Percentiles rank a stretch among this genome's conserved stretches.
Conservation (phyloP, 495 filamentous ascomycete genomes). For the Oidiodendron maius region DNA sequence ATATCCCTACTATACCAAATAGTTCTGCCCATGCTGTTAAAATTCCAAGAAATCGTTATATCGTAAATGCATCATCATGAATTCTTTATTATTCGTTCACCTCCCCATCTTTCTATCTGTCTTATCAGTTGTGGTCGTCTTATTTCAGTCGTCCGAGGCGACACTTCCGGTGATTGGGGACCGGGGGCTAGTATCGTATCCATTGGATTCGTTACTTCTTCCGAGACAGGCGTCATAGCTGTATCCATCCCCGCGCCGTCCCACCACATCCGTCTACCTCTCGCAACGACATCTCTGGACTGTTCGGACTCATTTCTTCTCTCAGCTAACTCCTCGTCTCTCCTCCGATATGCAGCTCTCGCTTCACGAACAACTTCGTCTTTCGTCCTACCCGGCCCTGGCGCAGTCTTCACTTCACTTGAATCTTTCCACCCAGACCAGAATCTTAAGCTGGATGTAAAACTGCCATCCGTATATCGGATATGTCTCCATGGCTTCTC, state of each 20-base stretch:
- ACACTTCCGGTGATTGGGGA: too few species aligned
- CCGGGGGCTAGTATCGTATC: too few species aligned
- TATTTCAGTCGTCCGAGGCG: too few species aligned
- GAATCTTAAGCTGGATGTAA: conserved; percentile 34
- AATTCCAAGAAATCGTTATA: too few species aligned
- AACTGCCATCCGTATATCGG: conserved; percentile 34
- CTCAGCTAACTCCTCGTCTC: conserved; percentile 33
- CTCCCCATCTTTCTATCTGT: too few species aligned
- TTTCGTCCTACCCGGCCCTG: conserved; percentile 18
- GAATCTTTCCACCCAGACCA: conserved; percentile 34
- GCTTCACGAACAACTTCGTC: conserved; percentile 43
- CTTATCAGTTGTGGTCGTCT: too few species aligned
- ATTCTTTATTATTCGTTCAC: too few species aligned
- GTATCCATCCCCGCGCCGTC: conserved; percentile 5
- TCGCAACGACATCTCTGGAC: not conserved
- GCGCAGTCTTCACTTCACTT: conserved; percentile 13
- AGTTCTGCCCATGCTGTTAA: too few species aligned
- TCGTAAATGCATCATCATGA: too few species aligned
- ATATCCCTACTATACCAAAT: too few species aligned
- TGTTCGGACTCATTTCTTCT: conserved; percentile 3
- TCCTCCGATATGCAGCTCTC: conserved; percentile 32
- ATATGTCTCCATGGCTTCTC: conserved; percentile 68
- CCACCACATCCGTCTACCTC: conserved; percentile 21
- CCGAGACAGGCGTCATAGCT: conserved; percentile 19
- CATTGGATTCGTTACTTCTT: conserved; percentile 16